Evolutionary conservation across 2,329 filamentous ascomycete species (phyloP).

Genomic region (Sporothrix euskadiensis): DNA sequence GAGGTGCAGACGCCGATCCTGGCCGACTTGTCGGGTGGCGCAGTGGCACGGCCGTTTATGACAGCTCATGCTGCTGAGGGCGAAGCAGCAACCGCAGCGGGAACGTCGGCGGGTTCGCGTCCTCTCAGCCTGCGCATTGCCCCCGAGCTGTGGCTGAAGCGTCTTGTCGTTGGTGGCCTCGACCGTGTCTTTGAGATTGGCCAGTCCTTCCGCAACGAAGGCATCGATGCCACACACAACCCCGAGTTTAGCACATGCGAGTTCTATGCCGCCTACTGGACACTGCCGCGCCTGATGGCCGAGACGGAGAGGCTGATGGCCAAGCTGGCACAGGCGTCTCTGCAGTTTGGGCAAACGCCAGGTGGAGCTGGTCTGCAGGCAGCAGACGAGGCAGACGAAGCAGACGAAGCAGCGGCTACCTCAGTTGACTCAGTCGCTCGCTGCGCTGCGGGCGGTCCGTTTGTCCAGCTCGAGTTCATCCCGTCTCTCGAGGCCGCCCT

Average conservation of each 20-base stretch:
- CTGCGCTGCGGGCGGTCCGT: constrained; percentile 45
- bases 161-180: constrained; percentile 84
- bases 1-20: constrained; percentile 93
- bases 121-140: constrained; percentile 78
- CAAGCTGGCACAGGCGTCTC: constrained; percentile 49
- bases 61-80: constrained; percentile 51
- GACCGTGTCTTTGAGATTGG: constrained; percentile 92
- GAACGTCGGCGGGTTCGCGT: background rate
- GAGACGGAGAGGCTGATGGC: constrained; percentile 72
- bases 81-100: constrained; percentile 37
- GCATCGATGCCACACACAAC: constrained; percentile 87
- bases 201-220: constrained; percentile 89
- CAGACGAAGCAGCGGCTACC: background rate
- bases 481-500: constrained; percentile 72
- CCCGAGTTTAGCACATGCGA: constrained; percentile 98
- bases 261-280: constrained; percentile 87
- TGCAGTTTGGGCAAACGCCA: constrained; percentile 39
- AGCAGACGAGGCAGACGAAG: background rate
- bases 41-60: constrained; percentile 80
- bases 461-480: constrained; percentile 76
- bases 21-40: constrained; percentile 79
- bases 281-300: constrained; percentile 70
- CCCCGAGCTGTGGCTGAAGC: constrained; percentile 92
- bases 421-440: background rate
- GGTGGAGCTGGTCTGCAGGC: background rate